Evolutionary conservation across 1,284 basidiomycete species (phyloP).

Genomic region (Apiotrichum sp.): DNA sequence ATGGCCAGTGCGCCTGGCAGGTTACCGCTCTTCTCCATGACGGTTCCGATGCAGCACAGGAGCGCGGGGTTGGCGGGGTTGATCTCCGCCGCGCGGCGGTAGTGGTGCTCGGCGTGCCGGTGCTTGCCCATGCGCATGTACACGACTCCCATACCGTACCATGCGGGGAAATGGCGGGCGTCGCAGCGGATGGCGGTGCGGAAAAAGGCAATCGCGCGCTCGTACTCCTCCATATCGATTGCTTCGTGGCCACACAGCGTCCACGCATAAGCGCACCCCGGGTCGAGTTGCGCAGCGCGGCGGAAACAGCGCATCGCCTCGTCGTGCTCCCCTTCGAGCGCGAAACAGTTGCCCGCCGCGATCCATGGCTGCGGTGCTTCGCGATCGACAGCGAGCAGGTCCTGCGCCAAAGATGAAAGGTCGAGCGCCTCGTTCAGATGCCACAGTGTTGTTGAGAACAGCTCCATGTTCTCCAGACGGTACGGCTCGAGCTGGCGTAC

Average conservation of each 20-base stretch:
- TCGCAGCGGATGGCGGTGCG: slow-evolving; percentile 80
- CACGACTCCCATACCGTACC: slow-evolving; percentile 94
- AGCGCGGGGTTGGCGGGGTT: slow-evolving; percentile 86
- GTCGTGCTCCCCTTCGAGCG: slow-evolving; percentile 78
- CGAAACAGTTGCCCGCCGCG: slow-evolving; percentile 86
- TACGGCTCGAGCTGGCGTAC: slow-evolving; percentile 75
- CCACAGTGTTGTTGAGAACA: slow-evolving; percentile 90
- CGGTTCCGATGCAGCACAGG: slow-evolving; percentile 83
- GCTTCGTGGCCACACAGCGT: slow-evolving; percentile 91
- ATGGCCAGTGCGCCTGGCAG: slow-evolving; percentile 63
- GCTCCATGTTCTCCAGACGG: slow-evolving; percentile 81
- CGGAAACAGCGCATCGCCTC: slow-evolving; percentile 88
- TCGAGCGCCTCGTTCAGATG: slow-evolving; percentile 73
- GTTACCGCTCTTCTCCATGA: slow-evolving; percentile 74
- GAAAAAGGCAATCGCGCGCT: slow-evolving; percentile 81
- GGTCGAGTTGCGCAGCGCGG: slow-evolving; percentile 75
- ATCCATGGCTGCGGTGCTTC: slow-evolving; percentile 87
- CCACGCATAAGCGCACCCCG: slow-evolving; percentile 81
- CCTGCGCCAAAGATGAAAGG: slow-evolving; percentile 83
- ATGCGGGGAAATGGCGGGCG: slow-evolving; percentile 87
- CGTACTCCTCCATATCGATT: slow-evolving; percentile 78
- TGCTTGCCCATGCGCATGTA: slow-evolving; percentile 87
- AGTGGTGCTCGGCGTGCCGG: slow-evolving; percentile 87
- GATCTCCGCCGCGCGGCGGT: slow-evolving; percentile 78
- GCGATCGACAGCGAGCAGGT: slow-evolving; percentile 72